These are phyloP conservation scores for Botrytis deweyae DNA, from an alignment of 2,329 filamentous ascomycete genomes.

Conservation along the genomic window DNA sequence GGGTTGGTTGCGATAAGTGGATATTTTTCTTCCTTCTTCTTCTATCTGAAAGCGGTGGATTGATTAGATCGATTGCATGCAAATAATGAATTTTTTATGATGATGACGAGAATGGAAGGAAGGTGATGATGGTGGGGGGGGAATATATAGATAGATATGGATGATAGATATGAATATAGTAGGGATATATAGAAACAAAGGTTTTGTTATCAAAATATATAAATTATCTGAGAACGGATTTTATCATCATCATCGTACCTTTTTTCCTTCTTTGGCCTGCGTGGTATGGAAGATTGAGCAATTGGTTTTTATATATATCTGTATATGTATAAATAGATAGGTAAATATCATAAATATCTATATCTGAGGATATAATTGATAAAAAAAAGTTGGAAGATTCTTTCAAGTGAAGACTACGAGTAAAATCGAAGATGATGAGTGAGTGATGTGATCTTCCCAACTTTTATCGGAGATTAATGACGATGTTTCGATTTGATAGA, in stretches of 20 bases:
- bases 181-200: not conserved
- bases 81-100: not conserved
- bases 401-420: not conserved
- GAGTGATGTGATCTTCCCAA: not conserved
- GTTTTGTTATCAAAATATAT: not conserved
- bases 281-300: not conserved
- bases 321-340: no score
- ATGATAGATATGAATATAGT: no score
- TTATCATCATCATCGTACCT: not conserved
- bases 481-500: constrained; percentile 1
- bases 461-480: not conserved
- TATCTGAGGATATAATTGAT: no score
- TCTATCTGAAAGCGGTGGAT: constrained; percentile 9
- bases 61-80: not conserved
- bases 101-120: not conserved
- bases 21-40: not conserved
- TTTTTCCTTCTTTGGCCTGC: not conserved
- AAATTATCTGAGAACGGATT: not conserved
- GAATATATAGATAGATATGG: not conserved
- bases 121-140: not conserved
- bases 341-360: no score
- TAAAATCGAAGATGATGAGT: not conserved
- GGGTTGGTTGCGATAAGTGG: constrained; percentile 4
- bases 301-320: not conserved
- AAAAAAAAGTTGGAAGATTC: not conserved